Evolutionary conservation across 2,329 filamentous ascomycete genomes (phyloP).

Genomic region (Orbilia javanica): DNA sequence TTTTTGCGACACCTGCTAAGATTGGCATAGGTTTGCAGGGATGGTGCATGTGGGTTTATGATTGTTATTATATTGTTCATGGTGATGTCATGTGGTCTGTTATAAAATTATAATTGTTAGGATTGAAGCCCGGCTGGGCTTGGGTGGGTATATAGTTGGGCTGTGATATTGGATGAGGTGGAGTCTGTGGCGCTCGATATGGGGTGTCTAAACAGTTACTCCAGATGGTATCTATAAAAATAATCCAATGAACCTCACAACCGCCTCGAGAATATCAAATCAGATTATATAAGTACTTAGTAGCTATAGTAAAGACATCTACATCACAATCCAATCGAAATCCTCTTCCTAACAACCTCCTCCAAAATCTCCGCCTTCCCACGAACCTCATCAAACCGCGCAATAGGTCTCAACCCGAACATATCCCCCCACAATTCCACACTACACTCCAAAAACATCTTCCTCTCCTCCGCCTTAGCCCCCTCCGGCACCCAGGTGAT

Average conservation of each 20-base stretch:
- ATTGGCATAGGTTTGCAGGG: background rate
- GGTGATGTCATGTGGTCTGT: background rate
- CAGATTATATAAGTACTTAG: background rate
- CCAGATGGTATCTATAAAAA: too few relatives aligned
- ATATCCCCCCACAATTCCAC: slow-evolving; percentile 4
- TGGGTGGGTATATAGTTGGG: too few relatives aligned
- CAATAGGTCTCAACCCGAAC: slow-evolving; percentile 1
- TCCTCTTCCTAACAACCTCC: background rate
- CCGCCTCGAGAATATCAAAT: background rate
- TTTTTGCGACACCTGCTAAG: background rate
- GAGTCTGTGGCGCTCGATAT: too few relatives aligned
- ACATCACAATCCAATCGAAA: background rate
- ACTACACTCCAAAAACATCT: slow-evolving; percentile 12
- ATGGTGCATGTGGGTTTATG: background rate
- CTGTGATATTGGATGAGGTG: too few relatives aligned
- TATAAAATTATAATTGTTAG: too few relatives aligned
- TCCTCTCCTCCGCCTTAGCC: background rate
- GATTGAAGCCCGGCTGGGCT: too few relatives aligned
- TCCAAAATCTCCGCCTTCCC: background rate
- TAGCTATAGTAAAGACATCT: background rate
- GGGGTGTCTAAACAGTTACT: too few relatives aligned
- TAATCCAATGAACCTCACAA: too few relatives aligned
- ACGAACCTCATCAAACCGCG: slow-evolving; percentile 19
- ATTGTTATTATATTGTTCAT: too few relatives aligned
- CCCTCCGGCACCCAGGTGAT: slow-evolving; percentile 19